phyloP scores from a whole-genome alignment of 768 basidiomycete species.

The Boletellus ananas region DNA sequence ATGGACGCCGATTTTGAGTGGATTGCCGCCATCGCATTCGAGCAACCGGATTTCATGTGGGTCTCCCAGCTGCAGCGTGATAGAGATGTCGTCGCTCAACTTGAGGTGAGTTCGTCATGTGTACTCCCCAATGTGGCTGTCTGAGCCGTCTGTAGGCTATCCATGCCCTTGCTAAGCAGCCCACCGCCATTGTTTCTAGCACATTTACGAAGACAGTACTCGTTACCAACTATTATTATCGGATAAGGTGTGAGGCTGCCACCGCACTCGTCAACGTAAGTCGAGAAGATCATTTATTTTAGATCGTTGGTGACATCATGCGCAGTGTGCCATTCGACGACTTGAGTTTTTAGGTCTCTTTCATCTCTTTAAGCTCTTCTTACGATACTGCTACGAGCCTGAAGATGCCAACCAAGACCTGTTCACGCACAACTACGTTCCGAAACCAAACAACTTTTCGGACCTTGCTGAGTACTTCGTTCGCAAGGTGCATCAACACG shows the following conservation, averaged over 20 bases:
- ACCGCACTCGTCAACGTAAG: constrained; percentile 76
- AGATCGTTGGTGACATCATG: constrained; percentile 9
- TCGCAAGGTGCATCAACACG: constrained; percentile 60
- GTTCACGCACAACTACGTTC: constrained; percentile 86
- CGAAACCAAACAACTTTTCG: constrained; percentile 91
- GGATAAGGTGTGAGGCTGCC: constrained; percentile 93
- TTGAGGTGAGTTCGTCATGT: constrained; percentile 65
- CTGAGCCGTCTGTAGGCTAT: constrained; percentile 67
- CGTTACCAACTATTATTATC: constrained; percentile 93
- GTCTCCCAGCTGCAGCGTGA: constrained; percentile 93
- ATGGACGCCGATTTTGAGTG: constrained; percentile 99
- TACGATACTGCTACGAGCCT: constrained; percentile 87
- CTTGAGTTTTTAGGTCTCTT: constrained; percentile 90
- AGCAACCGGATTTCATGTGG: constrained; percentile 99
- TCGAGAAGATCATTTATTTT: constrained; percentile 7
- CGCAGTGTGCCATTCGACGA: constrained; percentile 76
- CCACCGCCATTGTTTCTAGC: constrained; percentile 82
- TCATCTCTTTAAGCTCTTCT: constrained; percentile 92
- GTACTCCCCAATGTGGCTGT: neutral
- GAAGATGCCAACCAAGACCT: constrained; percentile 78
- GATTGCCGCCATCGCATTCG: constrained; percentile 89
- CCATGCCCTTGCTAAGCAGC: constrained; percentile 74
- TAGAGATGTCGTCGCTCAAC: constrained; percentile 93
- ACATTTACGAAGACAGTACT: constrained; percentile 91
- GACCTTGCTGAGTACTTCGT: constrained; percentile 93